Conservation (phyloP, 345 rosid species). For the Salix viminalis region DNA sequence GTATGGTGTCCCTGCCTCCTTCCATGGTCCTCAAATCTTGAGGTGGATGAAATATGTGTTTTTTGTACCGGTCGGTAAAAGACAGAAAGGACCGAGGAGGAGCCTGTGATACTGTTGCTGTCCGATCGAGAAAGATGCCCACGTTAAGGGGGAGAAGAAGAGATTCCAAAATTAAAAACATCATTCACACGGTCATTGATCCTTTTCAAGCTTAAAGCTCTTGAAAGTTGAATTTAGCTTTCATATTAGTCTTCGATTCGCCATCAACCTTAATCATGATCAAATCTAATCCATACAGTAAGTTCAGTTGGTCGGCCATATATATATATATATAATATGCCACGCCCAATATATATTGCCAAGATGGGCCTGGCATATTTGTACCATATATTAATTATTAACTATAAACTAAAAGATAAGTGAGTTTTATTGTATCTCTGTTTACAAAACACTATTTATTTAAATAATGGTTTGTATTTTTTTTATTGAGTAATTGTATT, state of each 20-base stretch:
- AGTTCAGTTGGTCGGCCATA: constrained; percentile 30
- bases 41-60: not conserved
- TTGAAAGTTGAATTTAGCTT: constrained; percentile 4
- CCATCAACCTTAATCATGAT: constrained; percentile 4
- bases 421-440: too few species aligned
- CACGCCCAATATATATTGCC: not conserved
- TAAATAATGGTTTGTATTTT: too few species aligned
- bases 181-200: not conserved
- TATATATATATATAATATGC: too few species aligned
- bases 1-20: not conserved
- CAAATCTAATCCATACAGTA: constrained; percentile 12
- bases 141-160: constrained; percentile 27
- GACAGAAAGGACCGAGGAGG: constrained; percentile 2
- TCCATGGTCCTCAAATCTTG: not conserved
- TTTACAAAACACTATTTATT: too few species aligned
- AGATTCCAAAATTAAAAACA: constrained; percentile 9
- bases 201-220: not conserved
- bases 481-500: too few species aligned
- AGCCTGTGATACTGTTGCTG: constrained; percentile 1
- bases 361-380: too few species aligned
- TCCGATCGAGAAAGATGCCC: constrained; percentile 17
- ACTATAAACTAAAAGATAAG: too few species aligned
- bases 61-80: constrained; percentile 19
- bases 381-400: too few species aligned
- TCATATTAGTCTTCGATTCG: not conserved